Conservation (phyloP, 2,329 filamentous ascomycete species). For the Bipolaris gigantea region DNA sequence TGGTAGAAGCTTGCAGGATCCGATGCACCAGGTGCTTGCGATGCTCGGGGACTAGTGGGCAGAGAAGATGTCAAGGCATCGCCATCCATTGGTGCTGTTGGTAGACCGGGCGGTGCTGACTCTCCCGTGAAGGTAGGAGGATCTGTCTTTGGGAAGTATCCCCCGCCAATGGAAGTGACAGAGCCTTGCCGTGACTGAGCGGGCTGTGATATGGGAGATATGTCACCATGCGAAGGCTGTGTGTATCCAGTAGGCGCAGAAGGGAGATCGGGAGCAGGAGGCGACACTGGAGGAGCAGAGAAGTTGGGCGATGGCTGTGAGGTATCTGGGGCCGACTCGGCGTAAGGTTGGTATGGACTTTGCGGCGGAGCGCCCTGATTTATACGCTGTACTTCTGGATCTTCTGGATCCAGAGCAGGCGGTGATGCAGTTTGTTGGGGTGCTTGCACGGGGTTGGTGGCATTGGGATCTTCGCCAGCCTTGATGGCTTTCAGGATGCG, state of each 20-base stretch:
- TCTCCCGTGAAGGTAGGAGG: conserved; percentile 52
- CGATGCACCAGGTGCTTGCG: conserved; percentile 27
- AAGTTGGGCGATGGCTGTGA: conserved; percentile 49
- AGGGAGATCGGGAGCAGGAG: conserved; percentile 46
- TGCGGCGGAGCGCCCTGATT: conserved; percentile 39
- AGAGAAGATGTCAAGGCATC: conserved; percentile 31
- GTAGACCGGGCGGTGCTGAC: conserved; percentile 37
- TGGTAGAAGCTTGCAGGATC: conserved; percentile 41
- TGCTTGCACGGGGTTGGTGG: conserved; percentile 75
- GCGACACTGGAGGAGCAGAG: conserved; percentile 51
- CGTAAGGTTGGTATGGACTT: conserved; percentile 52
- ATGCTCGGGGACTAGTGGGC: conserved; percentile 22
- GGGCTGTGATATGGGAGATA: conserved; percentile 57
- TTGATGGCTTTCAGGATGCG: conserved; percentile 90
- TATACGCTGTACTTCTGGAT: conserved; percentile 65
- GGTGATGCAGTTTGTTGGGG: conserved; percentile 41
- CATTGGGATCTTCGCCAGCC: conserved; percentile 88
- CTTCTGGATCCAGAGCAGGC: conserved; percentile 61
- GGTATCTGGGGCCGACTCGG: conserved; percentile 64
- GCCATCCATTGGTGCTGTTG: conserved; percentile 40
- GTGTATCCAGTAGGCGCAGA: conserved; percentile 37
- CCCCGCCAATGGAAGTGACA: conserved; percentile 52
- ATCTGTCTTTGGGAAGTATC: conserved; percentile 58
- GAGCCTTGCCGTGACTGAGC: conserved; percentile 51
- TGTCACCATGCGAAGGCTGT: conserved; percentile 49